phyloP scores from a whole-genome alignment of 2,329 filamentous ascomycete genomes.

The Cordyceps javanica region DNA sequence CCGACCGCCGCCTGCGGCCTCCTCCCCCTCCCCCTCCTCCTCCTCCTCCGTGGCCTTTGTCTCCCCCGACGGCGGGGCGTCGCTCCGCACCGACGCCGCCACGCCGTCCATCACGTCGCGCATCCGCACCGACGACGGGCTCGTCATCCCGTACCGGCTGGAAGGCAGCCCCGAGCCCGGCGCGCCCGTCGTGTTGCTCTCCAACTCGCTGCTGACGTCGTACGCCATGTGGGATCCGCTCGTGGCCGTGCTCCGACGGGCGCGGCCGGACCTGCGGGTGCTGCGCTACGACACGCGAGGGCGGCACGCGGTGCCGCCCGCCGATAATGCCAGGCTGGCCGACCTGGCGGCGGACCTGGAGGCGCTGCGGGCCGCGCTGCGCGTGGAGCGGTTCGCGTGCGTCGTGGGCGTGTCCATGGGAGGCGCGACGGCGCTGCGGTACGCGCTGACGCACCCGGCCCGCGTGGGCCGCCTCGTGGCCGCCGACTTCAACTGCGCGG shows the following conservation, averaged over 20 bases:
- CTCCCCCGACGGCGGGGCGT: slow-evolving; percentile 49
- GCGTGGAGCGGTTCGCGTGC: slow-evolving; percentile 58
- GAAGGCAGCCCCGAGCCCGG: slow-evolving; percentile 62
- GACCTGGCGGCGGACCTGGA: slow-evolving; percentile 63
- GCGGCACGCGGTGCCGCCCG: slow-evolving; percentile 45
- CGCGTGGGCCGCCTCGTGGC: slow-evolving; percentile 59
- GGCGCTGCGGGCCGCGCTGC: slow-evolving; percentile 60
- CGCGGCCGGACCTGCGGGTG: slow-evolving; percentile 62
- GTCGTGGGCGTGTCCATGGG: slow-evolving; percentile 76
- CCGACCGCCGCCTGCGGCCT: slow-evolving; percentile 34
- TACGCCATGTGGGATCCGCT: slow-evolving; percentile 77
- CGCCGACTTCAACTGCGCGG: slow-evolving; percentile 72
- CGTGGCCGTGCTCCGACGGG: slow-evolving; percentile 51
- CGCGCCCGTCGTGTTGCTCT: slow-evolving; percentile 68
- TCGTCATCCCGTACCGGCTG: slow-evolving; percentile 65
- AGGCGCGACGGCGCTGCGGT: slow-evolving; percentile 69
- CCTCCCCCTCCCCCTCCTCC: slow-evolving; percentile 44
- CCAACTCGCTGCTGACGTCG: slow-evolving; percentile 74
- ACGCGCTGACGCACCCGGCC: slow-evolving; percentile 55
- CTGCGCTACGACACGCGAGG: slow-evolving; percentile 75
- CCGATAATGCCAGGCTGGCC: slow-evolving; percentile 53
- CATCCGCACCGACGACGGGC: slow-evolving; percentile 61
- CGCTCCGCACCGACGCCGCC: slow-evolving; percentile 49
- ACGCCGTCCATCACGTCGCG: slow-evolving; percentile 56
- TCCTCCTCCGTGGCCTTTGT: slow-evolving; percentile 42